Evolutionary conservation across 306 rosid genomes (phyloP), one percentile per base, ranked within the genome.

Genomic region (Lotus japonicus): DNA sequence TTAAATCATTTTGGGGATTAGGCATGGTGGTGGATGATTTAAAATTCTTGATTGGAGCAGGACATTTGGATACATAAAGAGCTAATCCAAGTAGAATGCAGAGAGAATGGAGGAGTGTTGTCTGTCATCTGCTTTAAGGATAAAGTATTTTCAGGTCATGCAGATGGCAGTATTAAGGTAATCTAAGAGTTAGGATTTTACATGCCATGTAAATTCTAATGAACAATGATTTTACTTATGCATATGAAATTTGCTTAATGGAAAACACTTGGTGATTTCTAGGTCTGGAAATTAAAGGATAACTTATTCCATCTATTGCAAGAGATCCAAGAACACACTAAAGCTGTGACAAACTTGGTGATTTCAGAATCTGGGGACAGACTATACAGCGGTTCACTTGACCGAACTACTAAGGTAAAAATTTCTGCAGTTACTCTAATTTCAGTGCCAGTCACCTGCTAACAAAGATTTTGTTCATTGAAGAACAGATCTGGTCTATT

Each of bases 81-180:
- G 68, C 73, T 86, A 60, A 75, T 81, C 70, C 88, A 86, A 78
- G 86, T 80, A 73, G 89, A 94, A 43, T 88, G 98, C 83, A 83
- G 87, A 16, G 88, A 81, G 83, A 94, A 89, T 54, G 96, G 97
- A 81, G 92, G 86, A 75, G 96, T 94, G 54, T 55, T 84, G 21
- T 90, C 97, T 43, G 59, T 90, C 70, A 79, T 83, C 48, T 88
- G 74, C 80, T 80, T 58, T 44, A 86, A 83, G 63, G 89, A 81
- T 72, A 85, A 84, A 71, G 12, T 82, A 3, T 83, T 94, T 83
- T 90, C 98, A 3, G 96, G 97, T 9, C 98, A 94, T 78, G 75
- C 98, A 76, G 95, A 94, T 82, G 98, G 98, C 66, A 94, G 87
- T 16, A 86, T 94, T 57, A 90, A 86, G 98, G 98, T 92, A 80